Conservation (phyloP, 148 eudicot genomes). For the Heliamphora exappendiculata region DNA sequence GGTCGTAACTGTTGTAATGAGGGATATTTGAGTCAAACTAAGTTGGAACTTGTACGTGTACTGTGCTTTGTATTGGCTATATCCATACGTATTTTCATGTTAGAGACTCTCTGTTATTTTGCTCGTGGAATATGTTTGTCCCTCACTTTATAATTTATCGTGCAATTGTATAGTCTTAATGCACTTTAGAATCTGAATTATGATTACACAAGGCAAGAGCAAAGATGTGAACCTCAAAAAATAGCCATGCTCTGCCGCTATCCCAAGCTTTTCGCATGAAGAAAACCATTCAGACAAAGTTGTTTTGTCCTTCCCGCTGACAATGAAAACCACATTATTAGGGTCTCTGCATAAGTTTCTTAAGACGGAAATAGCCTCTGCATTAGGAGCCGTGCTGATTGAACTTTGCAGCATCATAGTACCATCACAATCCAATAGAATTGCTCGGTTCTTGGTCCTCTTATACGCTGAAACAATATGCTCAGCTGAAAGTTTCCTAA, state of each 20-base stretch:
- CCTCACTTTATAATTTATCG: neutral
- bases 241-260: conserved; percentile 91
- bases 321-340: conserved; percentile 66
- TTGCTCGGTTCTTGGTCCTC: conserved; percentile 66
- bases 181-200: neutral
- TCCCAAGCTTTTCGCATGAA: conserved; percentile 57
- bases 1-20: too few relatives aligned
- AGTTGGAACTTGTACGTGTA: too few relatives aligned
- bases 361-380: conserved; percentile 49
- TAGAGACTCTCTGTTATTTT: too few relatives aligned
- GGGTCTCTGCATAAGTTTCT: conserved; percentile 58
- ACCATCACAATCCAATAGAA: conserved; percentile 77
- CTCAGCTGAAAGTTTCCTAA: conserved; percentile 68
- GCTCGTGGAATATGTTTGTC: neutral
- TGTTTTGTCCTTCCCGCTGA: conserved; percentile 56
- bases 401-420: conserved; percentile 55
- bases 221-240: conserved; percentile 44
- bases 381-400: conserved; percentile 42
- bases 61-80: too few relatives aligned
- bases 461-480: conserved; percentile 77
- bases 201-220: neutral
- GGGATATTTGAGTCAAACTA: too few relatives aligned
- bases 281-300: conserved; percentile 65
- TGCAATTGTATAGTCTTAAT: neutral
- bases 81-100: too few relatives aligned